Percentiles rank a stretch among this genome's conserved stretches.
phyloP scores from a whole-genome alignment of 495 filamentous ascomycete genomes.

The Astrothelium subdiscretum region DNA sequence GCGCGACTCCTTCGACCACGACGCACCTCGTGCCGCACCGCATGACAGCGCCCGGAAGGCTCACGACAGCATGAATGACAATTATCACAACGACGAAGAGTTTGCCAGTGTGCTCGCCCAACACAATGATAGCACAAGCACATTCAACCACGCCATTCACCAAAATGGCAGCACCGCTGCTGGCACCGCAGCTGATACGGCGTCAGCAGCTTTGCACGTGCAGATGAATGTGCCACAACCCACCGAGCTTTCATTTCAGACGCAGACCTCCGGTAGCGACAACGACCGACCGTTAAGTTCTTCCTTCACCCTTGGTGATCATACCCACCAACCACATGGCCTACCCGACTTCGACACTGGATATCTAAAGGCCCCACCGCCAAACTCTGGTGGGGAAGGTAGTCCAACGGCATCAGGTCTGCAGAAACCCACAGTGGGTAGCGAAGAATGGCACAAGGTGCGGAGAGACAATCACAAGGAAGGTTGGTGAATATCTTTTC shows the following conservation, averaged over 20 bases:
- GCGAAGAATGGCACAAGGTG: slow-evolving; percentile 96
- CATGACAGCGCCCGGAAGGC: slow-evolving; percentile 12
- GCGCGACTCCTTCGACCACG: slow-evolving; percentile 25
- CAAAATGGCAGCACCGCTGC: slow-evolving; percentile 20
- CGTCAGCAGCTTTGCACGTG: slow-evolving; percentile 60
- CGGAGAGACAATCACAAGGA: slow-evolving; percentile 99
- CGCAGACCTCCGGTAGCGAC: slow-evolving; percentile 22
- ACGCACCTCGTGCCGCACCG: slow-evolving; percentile 18
- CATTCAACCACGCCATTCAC: slow-evolving; percentile 7
- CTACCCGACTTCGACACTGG: slow-evolving; percentile 21
- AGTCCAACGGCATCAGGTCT: slow-evolving; percentile 30
- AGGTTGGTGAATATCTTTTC: slow-evolving; percentile 43
- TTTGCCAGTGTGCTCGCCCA: slow-evolving; percentile 14
- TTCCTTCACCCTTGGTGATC: slow-evolving; percentile 26
- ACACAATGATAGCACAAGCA: slow-evolving; percentile 6
- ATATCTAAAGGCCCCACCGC: slow-evolving; percentile 18
- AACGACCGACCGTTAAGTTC: slow-evolving; percentile 7
- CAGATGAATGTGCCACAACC: slow-evolving; percentile 58
- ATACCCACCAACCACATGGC: slow-evolving; percentile 13
- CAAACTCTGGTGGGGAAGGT: slow-evolving; percentile 9
- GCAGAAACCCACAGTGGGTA: slow-evolving; percentile 80
- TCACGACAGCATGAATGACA: slow-evolving; percentile 14
- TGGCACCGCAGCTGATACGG: slow-evolving; percentile 39
- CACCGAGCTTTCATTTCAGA: slow-evolving; percentile 56
- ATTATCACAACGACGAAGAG: slow-evolving; percentile 10